A percentile compares a stretch with the other conserved stretches of the same genome.
These are phyloP conservation scores for Diaporthe sp. DNA, from an alignment of 2,329 filamentous ascomycete species.

Conservation along the genomic window DNA sequence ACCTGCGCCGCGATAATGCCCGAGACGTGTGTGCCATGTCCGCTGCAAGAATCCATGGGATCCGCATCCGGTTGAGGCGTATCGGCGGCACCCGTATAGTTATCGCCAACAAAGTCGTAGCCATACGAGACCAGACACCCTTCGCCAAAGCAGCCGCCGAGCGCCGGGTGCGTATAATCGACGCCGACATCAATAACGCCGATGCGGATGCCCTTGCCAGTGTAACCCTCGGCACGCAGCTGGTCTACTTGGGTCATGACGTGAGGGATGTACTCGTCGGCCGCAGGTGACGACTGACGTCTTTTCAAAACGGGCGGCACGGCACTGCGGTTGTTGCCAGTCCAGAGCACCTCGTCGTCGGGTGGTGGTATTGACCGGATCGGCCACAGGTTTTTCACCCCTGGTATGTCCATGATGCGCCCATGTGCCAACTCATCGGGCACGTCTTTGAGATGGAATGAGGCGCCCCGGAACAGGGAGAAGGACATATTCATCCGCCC, in stretches of 20 bases:
- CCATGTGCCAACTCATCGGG: not conserved
- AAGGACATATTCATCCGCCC: slow-evolving; percentile 19
- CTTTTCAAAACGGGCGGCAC: slow-evolving; percentile 2
- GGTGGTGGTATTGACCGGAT: not conserved
- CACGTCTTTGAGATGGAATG: slow-evolving; percentile 12
- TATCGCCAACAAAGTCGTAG: slow-evolving; percentile 8
- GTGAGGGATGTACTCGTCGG: not conserved
- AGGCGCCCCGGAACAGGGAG: slow-evolving; percentile 17
- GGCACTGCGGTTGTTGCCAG: not conserved
- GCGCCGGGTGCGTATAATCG: slow-evolving; percentile 55
- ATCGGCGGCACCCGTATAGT: not conserved
- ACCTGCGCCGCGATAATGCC: not conserved
- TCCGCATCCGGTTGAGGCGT: not conserved
- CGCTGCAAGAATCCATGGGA: not conserved
- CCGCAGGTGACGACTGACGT: not conserved
- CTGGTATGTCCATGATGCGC: not conserved
- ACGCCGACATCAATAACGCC: slow-evolving; percentile 51
- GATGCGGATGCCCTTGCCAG: not conserved
- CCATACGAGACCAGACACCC: slow-evolving; percentile 9
- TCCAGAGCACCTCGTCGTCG: slow-evolving; percentile 22
- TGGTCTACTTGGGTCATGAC: not conserved
- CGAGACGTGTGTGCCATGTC: not conserved
- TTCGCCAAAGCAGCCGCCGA: slow-evolving; percentile 55
- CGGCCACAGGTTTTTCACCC: not conserved
- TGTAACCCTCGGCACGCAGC: slow-evolving; percentile 8